Conservation (phyloP, 192 early-diverging fungal species). For the Chytriomyces confervae region DNA sequence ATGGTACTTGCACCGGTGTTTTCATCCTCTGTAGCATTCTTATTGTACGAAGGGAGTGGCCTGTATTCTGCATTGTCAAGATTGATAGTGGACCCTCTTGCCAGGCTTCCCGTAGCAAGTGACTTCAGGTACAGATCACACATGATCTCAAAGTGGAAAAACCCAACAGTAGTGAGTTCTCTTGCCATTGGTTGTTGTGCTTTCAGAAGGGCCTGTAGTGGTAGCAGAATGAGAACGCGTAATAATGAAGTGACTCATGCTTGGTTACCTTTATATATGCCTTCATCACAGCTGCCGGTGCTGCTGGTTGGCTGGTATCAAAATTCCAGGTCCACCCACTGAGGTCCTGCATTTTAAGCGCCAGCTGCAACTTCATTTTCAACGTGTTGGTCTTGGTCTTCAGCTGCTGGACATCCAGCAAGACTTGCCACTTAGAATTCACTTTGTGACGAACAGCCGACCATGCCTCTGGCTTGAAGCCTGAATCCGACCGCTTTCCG, state of each 20-base stretch:
- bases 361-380: not conserved
- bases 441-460: not conserved
- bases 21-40: no score
- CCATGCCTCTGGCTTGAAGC: conserved; percentile 4
- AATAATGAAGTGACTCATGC: no score
- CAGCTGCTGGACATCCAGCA: not conserved
- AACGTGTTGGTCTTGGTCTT: not conserved
- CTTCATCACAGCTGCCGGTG: not conserved
- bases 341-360: not conserved
- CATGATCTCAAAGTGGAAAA: no score
- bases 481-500: not conserved
- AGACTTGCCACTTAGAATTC: no score
- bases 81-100: not conserved
- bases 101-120: not conserved
- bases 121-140: no score
- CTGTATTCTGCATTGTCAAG: no score
- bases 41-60: no score
- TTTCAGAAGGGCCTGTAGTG: no score
- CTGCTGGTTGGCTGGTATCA: not conserved
- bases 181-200: no score
- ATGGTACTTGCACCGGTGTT: no score
- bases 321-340: not conserved
- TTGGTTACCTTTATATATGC: not conserved
- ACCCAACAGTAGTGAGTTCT: no score
- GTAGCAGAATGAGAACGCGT: no score